Base-by-base conservation (phyloP, 352 stramenopile species). In the Chrysophaeum taylorii region DNA sequence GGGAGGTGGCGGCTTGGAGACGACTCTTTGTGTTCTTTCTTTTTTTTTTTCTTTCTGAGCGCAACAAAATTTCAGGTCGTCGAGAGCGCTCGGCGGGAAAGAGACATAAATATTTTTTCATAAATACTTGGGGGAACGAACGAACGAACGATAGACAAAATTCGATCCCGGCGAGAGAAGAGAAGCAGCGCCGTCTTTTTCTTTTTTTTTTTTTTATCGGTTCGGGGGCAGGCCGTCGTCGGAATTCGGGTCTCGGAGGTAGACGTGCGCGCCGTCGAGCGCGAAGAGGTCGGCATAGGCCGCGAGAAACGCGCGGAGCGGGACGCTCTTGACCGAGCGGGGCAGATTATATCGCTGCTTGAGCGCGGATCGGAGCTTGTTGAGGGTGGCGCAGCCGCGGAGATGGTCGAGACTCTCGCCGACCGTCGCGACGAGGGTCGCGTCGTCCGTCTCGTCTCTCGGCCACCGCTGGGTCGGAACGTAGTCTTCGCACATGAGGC, bases 401-500 rank as follows among this genome's bases (percentile, higher is more conserved):
- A 35, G 9, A 2, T 66, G 27, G 1, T 23, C 16, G 12, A 42
- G 57, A 31, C 35, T 2, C 2, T 35, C 31, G 12, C 2, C 4
- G 12, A 66, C 9, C 2, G 57, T 64, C 12, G 7, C 7, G 29
- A 64, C 35, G 57, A 66, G 1, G 33, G 33, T 5, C n/a, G 9
- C 33, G 36, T 66, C 57, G 36, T 66, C 33, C 33, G 21, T 36
- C 33, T 27, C 31, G 36, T 9, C 31, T 7, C 5, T 4, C 23
- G 31, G 57, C 57, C 57, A 66, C 33, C 14, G 57, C 57, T 29
- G 31, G 33, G 57, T 66, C 57, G 57, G 57, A 5, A 35, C 57
- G 57, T 66, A 66, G 33, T 66, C 57, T 5, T 42, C 57, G 5
- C 5, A n/a, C 57, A 35, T 45, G 1, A 66, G n/a, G 15, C 35